Base-by-base conservation (phyloP, 495 filamentous ascomycete species). In the Penicillium ucsense region DNA sequence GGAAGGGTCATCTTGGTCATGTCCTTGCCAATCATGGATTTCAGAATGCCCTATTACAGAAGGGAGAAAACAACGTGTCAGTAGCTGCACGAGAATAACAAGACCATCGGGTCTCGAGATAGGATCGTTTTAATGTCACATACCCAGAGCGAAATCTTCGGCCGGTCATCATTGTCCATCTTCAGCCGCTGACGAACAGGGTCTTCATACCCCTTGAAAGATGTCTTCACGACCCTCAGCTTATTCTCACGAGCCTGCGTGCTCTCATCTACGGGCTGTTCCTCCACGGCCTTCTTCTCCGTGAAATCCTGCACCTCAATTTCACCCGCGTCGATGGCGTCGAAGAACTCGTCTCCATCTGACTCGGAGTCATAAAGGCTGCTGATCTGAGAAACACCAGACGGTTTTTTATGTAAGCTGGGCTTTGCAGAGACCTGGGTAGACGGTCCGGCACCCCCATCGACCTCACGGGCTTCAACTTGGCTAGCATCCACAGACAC, bases 1-100 rank as follows among this genome's bases (percentile, higher is more conserved):
- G 92, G 92, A 4, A 98, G 75, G 3, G 92, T 98, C 92, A 98
- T 97, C 71, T 89, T 96, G 12, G 92, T 98, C 92, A 98, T 97
- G 62, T 98, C 92, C 63, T 97, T 98, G 47, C 92, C 92, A 57
- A 98, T 95, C 92, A 98, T 98, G 36, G 92, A 98, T 73, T 97
- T 97, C 41, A 98, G 68, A 51, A 98, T 95, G 48, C 85, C 83
- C 91, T 97, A 20, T 20, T 20, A 20, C 20, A 20, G 20, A 20
- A 20, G 20, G 33, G 45, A n/a, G 8, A 42, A 45, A 42, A 45
- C 20, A 11, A 69, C 68, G 8, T 42, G 29, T 48, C 12, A 51
- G 28, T 38, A 46, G 43, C 9, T 42, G 35, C 7, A 35, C 6
- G 2, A 5, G n/a, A 36, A 6, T 1, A 38, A 3, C 8, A 41